Evolutionary conservation across 2,329 filamentous ascomycete species (phyloP), one percentile per base, ranked within the genome.

Genomic region (Phoma herbarum): DNA sequence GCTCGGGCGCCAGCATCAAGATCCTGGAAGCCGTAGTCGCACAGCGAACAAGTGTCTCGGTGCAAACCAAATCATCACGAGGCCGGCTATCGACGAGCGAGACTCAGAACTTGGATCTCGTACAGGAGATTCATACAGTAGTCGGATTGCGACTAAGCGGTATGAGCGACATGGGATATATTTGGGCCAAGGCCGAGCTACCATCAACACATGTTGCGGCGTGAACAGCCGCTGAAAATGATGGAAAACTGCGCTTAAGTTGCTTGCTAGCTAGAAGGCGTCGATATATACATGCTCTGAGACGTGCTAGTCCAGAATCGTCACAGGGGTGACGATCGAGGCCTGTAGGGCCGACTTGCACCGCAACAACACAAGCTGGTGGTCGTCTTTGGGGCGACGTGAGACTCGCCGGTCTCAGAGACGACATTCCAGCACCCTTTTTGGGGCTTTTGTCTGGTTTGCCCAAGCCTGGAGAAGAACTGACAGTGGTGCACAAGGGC

Each of bases 131-230:
- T 0, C 71, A 75, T 50, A 59, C 61, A 0, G 71, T 72, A 6
- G 48, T 74, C 14, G 71, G 72, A 1, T 31, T 73, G 9, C 62
- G 65, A 16, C 51, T 75, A 7, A 66, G 66, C 20, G 71, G 70
- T 8, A 72, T 75, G 69, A 39, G 55, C 9, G 52, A 58, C 16
- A 69, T 69, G 61, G 64, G 56, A 3, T 73, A 68, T 23, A 37
- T 73, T 4, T 72, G 66, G 65, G 65, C 64, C 2, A 66, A 51
- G 46, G 26, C 52, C 1, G 52, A 56, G 22, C 25, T 6, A 1
- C n/a, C 41, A 1, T 37, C 52, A 7, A 51, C 29, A 14, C 52
- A 20, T 14, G 31, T 20, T 22, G 45, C n/a, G n/a, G n/a, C n/a
- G n/a, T n/a, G n/a, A n/a, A n/a, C n/a, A n/a, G n/a, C n/a, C n/a